These are phyloP conservation scores for Xylaria curta DNA, from an alignment of 495 filamentous ascomycete genomes.

Conservation along the genomic window DNA sequence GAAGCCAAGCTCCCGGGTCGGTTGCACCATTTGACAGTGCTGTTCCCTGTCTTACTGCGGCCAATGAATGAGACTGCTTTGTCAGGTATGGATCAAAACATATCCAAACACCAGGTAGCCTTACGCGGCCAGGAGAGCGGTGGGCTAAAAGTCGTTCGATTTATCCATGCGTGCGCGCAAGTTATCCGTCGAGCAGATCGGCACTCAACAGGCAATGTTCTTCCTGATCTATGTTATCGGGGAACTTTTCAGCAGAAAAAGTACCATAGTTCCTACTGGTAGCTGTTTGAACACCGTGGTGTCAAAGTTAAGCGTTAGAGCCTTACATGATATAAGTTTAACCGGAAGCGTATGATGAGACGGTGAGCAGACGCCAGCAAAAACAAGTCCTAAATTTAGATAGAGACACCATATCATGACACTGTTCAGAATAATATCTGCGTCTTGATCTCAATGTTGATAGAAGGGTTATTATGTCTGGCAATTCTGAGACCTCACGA, in stretches of 20 bases:
- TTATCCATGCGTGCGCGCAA: not conserved
- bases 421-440: constrained; percentile 1
- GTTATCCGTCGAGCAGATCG: not conserved
- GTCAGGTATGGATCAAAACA: not conserved
- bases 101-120: not conserved
- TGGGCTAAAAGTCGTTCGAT: constrained; percentile 1
- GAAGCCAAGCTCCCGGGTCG: not conserved
- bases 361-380: not conserved
- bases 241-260: not conserved
- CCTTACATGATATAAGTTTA: not conserved
- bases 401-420: not conserved
- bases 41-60: not conserved
- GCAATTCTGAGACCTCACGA: not conserved
- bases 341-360: not conserved
- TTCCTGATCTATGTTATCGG: not conserved
- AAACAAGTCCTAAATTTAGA: not conserved
- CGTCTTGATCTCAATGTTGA: constrained; percentile 1
- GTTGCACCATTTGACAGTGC: not conserved
- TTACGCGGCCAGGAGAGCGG: constrained; percentile 1
- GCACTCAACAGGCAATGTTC: not conserved
- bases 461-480: not conserved
- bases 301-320: not conserved
- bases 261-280: not conserved
- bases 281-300: not conserved
- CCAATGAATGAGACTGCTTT: constrained; percentile 3